Evolutionary conservation across 169 alveolate species (phyloP), one percentile per base, ranked within the genome.

Genomic region (Plasmodium inui): DNA sequence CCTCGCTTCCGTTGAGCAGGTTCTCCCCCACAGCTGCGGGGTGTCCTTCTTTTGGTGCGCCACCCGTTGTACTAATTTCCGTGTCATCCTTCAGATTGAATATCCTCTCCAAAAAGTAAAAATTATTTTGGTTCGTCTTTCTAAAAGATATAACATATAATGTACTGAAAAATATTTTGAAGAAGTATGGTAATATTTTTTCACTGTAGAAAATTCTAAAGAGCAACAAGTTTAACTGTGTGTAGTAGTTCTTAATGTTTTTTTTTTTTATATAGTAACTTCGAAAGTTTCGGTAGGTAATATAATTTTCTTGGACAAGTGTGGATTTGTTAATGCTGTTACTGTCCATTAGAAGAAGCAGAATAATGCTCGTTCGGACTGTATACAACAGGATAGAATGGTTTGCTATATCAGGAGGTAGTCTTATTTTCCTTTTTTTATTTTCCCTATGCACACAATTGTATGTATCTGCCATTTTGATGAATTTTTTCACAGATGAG

Each of bases 131-230:
- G 73, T 89, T 41, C 8, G 32, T 5, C 32, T 73, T 89, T 79
- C 71, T 89, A 80, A 89, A 89, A 7, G 94, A 71, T 61, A 89
- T 89, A 73, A 89, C 30, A 32, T 89, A 89, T 67, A 89, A 79
- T 4, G 94, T 89, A n/a, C 83, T 89, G 32, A 89, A 89, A 80
- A 89, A 89, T 67, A 89, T 78, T 89, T 89, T 88, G 39, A 88
- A 88, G 74, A 89, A 89, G 72, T 89, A 46, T 22, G 94, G 89
- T 32, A 89, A 32, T 61, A 79, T 89, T 79, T 79, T 89, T 89
- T 89, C 94, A 78, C 71, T 79, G 50, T 89, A 89, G 50, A 89
- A 89, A 8, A 89, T 44, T 79, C 94, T 7, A 71, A 79, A 89
- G 37, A 89, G 82, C 22, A 89, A 67, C 28, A 89, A 79, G 57